Percentiles rank a stretch among this genome's conserved stretches.
phyloP scores from a whole-genome alignment of 495 filamentous ascomycete species.

The Friedmanniomyces endolithicus region DNA sequence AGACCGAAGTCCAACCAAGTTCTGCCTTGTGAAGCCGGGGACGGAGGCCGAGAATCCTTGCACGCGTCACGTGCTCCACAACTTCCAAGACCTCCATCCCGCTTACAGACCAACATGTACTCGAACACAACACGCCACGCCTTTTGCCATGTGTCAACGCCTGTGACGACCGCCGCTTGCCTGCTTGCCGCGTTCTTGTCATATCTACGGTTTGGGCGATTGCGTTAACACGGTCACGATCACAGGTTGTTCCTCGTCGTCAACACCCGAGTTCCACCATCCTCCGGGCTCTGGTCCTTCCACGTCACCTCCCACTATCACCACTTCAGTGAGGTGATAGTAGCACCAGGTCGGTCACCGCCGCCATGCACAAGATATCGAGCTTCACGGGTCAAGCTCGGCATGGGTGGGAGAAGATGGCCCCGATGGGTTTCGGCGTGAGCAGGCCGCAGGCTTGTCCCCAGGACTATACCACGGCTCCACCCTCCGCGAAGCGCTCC shows the following conservation, averaged over 20 bases:
- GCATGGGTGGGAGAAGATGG: slow-evolving; percentile 89
- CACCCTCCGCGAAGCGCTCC: slow-evolving; percentile 51
- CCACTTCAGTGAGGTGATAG: slow-evolving; percentile 3
- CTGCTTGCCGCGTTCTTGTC: not conserved
- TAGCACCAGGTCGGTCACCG: not conserved
- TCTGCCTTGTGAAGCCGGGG: too few species aligned
- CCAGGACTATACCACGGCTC: slow-evolving; percentile 55
- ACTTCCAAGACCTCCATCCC: too few species aligned
- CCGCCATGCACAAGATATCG: slow-evolving; percentile 81
- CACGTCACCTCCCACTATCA: not conserved
- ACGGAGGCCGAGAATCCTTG: too few species aligned
- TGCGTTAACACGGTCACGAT: not conserved
- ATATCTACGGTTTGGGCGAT: not conserved
- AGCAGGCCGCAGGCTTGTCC: slow-evolving; percentile 49
- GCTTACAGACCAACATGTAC: not conserved
- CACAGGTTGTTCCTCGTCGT: not conserved
- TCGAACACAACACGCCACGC: not conserved
- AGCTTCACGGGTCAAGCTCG: slow-evolving; percentile 70
- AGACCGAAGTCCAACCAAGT: too few species aligned
- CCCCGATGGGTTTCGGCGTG: slow-evolving; percentile 49
- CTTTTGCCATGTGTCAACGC: not conserved
- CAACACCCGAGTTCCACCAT: not conserved
- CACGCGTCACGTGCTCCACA: too few species aligned
- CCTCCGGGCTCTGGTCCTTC: not conserved
- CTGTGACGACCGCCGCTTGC: not conserved